Conservation (phyloP, 2,329 filamentous ascomycete genomes). For the Fusarium fujikuroi region DNA sequence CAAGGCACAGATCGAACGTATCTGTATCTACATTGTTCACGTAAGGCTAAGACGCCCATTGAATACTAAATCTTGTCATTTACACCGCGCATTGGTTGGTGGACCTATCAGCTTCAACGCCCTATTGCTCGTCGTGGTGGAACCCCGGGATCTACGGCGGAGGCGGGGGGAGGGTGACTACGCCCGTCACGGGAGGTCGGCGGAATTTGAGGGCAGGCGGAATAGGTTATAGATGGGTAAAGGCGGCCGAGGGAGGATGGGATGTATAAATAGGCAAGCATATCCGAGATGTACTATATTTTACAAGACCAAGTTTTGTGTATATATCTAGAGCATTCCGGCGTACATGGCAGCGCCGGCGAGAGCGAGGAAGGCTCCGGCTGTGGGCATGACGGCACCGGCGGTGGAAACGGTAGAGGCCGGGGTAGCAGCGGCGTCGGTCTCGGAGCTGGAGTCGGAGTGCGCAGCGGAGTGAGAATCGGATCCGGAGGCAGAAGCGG, state of each 20-base stretch:
- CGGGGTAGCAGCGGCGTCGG: slow-evolving; percentile 29
- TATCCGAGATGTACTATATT: neutral
- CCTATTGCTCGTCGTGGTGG: slow-evolving; percentile 41
- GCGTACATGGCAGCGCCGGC: slow-evolving; percentile 46
- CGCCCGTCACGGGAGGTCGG: slow-evolving; percentile 30
- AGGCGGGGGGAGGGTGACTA: slow-evolving; percentile 23
- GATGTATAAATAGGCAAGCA: slow-evolving; percentile 2
- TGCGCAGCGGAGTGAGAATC: slow-evolving; percentile 9
- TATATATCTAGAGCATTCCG: slow-evolving; percentile 40
- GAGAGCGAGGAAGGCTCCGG: slow-evolving; percentile 42
- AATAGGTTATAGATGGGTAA: slow-evolving; percentile 31
- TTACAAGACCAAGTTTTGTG: neutral
- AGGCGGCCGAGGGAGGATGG: slow-evolving; percentile 17
- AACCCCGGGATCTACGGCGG: slow-evolving; percentile 36
- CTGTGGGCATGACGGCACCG: slow-evolving; percentile 42
- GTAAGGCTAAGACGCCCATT: slow-evolving; percentile 29
- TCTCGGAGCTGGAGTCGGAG: slow-evolving; percentile 30
- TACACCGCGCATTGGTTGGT: slow-evolving; percentile 23
- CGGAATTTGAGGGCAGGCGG: slow-evolving; percentile 20
- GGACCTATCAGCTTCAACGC: slow-evolving; percentile 37
- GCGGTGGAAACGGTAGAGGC: slow-evolving; percentile 34
- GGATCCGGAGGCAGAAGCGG: slow-evolving; percentile 20
- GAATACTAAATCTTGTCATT: slow-evolving; percentile 35
- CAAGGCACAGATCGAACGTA: slow-evolving; percentile 4
- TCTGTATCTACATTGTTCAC: neutral